phyloP scores from a whole-genome alignment of 495 filamentous ascomycete genomes.

The Aspergillus funiculosus region DNA sequence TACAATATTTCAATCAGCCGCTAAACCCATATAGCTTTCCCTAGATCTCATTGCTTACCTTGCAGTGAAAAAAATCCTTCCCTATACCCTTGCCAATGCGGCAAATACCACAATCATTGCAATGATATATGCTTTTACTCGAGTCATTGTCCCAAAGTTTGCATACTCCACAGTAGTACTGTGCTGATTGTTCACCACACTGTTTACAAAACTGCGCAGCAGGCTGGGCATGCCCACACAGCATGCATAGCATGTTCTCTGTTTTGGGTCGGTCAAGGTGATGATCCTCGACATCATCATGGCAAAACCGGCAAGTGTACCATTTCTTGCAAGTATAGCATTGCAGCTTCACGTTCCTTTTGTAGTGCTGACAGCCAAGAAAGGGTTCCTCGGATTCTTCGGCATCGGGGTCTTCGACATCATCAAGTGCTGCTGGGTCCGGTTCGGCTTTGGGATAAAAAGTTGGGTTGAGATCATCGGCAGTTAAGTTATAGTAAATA shows the following conservation, averaged over 20 bases:
- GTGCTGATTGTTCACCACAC: constrained; percentile 80
- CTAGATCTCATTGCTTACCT: constrained; percentile 52
- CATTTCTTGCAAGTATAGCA: constrained; percentile 83
- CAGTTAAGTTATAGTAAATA: constrained; percentile 61
- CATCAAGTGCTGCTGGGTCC: constrained; percentile 34
- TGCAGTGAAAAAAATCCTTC: constrained; percentile 97
- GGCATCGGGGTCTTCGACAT: constrained; percentile 40
- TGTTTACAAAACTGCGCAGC: constrained; percentile 69
- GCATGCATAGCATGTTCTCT: constrained; percentile 97
- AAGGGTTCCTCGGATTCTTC: constrained; percentile 38
- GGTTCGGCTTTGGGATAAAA: constrained; percentile 51
- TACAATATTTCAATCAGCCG: constrained; percentile 33
- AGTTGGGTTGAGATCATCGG: constrained; percentile 65
- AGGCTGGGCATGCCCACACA: constrained; percentile 79
- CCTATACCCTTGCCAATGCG: constrained; percentile 85
- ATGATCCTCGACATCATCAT: constrained; percentile 84
- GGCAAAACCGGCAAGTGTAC: constrained; percentile 95
- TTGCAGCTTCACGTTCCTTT: constrained; percentile 91
- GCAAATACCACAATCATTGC: constrained; percentile 93
- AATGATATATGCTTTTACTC: constrained; percentile 93
- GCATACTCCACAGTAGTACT: constrained; percentile 86
- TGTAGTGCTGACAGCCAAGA: constrained; percentile 88
- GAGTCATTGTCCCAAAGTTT: constrained; percentile 95
- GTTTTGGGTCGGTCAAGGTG: constrained; percentile 73
- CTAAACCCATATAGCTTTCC: not conserved